These are phyloP conservation scores for Colletotrichum sp. DNA, from an alignment of 2,329 filamentous ascomycete genomes.

Conservation along the genomic window DNA sequence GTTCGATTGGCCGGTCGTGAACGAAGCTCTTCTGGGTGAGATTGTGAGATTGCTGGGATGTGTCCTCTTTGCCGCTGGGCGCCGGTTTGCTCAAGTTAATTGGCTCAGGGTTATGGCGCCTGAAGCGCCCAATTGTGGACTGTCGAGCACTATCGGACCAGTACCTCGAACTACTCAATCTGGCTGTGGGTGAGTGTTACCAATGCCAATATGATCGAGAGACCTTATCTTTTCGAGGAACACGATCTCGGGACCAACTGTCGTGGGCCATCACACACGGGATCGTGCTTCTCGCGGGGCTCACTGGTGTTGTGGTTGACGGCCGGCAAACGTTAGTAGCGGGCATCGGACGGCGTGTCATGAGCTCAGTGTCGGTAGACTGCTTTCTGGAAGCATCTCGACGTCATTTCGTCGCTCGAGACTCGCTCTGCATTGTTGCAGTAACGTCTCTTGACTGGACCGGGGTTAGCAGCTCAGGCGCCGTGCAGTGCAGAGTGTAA, in stretches of 20 bases:
- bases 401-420: slow-evolving; percentile 10
- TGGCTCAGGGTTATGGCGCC: not conserved
- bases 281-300: not conserved
- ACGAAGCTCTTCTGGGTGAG: not conserved
- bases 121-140: not conserved
- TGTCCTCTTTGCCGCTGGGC: not conserved
- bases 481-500: not conserved
- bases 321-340: not conserved
- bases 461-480: not conserved
- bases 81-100: not conserved
- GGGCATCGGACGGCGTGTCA: not conserved
- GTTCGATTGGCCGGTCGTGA: not conserved
- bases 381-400: not conserved
- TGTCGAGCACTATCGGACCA: not conserved
- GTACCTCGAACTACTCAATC: not conserved
- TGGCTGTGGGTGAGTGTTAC: not conserved
- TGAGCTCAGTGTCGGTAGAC: not conserved
- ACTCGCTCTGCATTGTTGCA: not conserved
- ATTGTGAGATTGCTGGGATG: not conserved
- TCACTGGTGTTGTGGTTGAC: not conserved
- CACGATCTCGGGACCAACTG: not conserved
- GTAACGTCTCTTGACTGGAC: not conserved
- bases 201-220: not conserved
- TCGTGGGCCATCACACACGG: not conserved
- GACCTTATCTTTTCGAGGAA: not conserved